Evolutionary conservation across 2,329 filamentous ascomycete species (phyloP).

Genomic region (Penicillium polonicum): DNA sequence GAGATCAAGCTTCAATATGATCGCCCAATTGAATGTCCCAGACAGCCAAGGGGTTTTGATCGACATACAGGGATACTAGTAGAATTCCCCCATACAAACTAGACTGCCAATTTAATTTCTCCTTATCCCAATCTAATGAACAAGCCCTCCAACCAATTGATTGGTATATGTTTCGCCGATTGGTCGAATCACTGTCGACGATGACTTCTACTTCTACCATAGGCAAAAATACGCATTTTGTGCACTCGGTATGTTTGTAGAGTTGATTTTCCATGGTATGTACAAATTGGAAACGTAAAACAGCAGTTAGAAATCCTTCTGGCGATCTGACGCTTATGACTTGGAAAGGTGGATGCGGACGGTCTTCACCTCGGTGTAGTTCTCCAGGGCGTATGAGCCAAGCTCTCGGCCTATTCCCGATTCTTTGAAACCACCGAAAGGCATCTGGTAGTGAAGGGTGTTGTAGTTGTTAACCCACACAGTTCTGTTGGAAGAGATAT

Average conservation of each 20-base stretch:
- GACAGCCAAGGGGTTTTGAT: neutral
- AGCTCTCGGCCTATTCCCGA: conserved; percentile 45
- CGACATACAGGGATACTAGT: neutral
- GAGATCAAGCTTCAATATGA: neutral
- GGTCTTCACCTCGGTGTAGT: conserved; percentile 46
- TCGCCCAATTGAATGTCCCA: neutral
- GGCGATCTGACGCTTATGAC: neutral
- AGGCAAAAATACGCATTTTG: neutral
- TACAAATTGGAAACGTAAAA: neutral
- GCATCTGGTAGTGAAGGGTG: conserved; percentile 50
- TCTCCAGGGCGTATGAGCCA: conserved; percentile 43
- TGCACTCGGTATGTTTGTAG: too few species aligned
- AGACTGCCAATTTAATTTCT: neutral
- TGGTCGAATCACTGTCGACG: too few species aligned
- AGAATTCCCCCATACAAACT: neutral
- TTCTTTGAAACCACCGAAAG: conserved; percentile 43
- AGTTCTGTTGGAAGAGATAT: conserved; percentile 34
- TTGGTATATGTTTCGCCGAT: too few species aligned
- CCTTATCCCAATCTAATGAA: neutral
- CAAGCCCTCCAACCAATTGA: neutral
- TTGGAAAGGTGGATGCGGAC: conserved; percentile 20
- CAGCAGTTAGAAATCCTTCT: neutral
- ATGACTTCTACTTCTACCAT: too few species aligned
- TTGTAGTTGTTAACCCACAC: conserved; percentile 72
- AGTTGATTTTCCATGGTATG: neutral